Percentiles rank a stretch among this genome's conserved stretches.
Conservation (phyloP, 352 stramenopile genomes). For the Peronosclerospora sorghi region DNA sequence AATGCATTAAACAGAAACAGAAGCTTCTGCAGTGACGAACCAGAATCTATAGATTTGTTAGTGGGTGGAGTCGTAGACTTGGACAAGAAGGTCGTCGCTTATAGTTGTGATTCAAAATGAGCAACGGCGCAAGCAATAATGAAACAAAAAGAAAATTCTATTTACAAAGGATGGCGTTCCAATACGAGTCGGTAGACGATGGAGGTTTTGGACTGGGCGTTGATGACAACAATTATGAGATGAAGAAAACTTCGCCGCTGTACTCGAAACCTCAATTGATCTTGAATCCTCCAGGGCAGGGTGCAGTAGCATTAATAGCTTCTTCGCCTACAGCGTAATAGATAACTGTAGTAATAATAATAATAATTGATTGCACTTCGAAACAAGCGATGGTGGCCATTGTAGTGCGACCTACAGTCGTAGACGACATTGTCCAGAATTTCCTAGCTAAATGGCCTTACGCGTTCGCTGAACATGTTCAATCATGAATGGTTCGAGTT, state of each 20-base stretch:
- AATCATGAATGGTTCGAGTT: constrained; percentile 96
- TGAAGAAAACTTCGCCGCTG: constrained; percentile 82
- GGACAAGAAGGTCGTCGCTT: constrained; percentile 3
- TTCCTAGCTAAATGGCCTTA: constrained; percentile 92
- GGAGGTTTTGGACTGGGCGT: constrained; percentile 30
- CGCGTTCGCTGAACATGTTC: constrained; percentile 86
- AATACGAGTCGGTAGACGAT: constrained; percentile 75
- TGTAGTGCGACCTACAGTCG: constrained; percentile 73
- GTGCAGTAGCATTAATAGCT: constrained; percentile 4
- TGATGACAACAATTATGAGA: constrained; percentile 76
- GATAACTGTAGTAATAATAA: constrained; percentile 5
- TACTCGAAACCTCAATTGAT: constrained; percentile 60
- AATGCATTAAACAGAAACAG: background rate
- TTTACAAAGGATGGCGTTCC: constrained; percentile 81
- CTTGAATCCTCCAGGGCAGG: constrained; percentile 25
- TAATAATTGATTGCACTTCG: constrained; percentile 8
- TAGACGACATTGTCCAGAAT: constrained; percentile 93
- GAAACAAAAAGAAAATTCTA: constrained; percentile 54
- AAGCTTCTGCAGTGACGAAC: background rate
- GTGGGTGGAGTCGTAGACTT: constrained; percentile 8
- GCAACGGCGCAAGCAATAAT: no score
- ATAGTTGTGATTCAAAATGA: constrained; percentile 7
- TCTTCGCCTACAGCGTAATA: constrained; percentile 2
- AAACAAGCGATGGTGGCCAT: constrained; percentile 34
- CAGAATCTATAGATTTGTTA: constrained; percentile 9